Percentiles rank a stretch among this genome's conserved stretches.
phyloP scores from a whole-genome alignment of 2,329 filamentous ascomycete genomes.

The Cercospora sp. region DNA sequence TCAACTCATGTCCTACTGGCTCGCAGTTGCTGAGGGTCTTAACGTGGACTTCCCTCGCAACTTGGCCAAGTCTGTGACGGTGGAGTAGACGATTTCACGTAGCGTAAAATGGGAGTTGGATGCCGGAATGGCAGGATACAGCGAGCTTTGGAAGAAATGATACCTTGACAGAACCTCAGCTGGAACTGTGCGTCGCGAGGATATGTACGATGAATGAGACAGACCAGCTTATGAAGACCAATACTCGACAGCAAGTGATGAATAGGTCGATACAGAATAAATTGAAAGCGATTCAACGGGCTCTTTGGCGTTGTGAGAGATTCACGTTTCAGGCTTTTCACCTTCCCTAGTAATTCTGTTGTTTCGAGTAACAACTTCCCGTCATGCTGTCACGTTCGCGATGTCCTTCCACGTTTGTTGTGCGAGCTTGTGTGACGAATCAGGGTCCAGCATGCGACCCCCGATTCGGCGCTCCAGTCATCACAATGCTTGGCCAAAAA shows the following conservation, averaged over 20 bases:
- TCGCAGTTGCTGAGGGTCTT: conserved; percentile 90
- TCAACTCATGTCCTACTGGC: conserved; percentile 98
- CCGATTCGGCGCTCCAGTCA: background rate
- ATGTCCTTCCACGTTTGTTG: conserved; percentile 5
- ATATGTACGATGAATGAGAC: conserved; percentile 9
- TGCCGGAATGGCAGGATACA: background rate
- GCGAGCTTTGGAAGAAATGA: conserved; percentile 9
- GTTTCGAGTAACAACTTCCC: background rate
- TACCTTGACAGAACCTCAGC: conserved; percentile 12
- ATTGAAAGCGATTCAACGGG: background rate
- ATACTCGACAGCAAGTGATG: conserved; percentile 2
- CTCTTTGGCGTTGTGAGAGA: background rate
- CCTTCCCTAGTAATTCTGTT: background rate
- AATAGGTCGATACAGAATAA: conserved; percentile 8
- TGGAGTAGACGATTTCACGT: conserved; percentile 65
- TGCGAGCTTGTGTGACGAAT: background rate
- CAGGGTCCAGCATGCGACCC: background rate
- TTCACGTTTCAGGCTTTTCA: background rate
- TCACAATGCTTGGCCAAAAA: conserved; percentile 5
- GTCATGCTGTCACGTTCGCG: background rate
- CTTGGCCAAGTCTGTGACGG: conserved; percentile 97
- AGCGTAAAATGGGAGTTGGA: background rate
- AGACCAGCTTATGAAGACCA: background rate
- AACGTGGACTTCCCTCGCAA: conserved; percentile 99
- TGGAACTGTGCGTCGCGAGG: conserved; percentile 16